Evolutionary conservation across 768 basidiomycete species (phyloP).

Genomic region (Suillus cothurnatus): DNA sequence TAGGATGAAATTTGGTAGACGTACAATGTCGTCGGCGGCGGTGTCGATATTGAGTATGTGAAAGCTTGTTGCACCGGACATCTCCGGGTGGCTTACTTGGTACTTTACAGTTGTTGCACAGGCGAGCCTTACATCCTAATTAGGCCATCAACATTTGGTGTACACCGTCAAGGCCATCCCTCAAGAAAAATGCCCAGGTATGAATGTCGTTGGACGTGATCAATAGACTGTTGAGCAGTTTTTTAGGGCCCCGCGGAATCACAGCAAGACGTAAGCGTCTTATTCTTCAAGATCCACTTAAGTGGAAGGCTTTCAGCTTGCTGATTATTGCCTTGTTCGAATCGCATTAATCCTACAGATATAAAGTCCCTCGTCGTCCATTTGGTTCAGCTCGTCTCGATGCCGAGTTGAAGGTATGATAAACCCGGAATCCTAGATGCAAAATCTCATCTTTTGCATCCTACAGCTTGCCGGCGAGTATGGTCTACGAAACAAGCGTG

Average conservation of each 20-base stretch:
- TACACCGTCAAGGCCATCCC: slow-evolving; percentile 38
- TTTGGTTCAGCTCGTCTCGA: slow-evolving; percentile 98
- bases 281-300: slow-evolving; percentile 65
- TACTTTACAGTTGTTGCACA: slow-evolving; percentile 68
- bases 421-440: neutral
- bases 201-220: slow-evolving; percentile 28
- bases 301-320: slow-evolving; percentile 67
- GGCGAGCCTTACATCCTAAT: slow-evolving; percentile 39
- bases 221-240: slow-evolving; percentile 35
- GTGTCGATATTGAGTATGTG: slow-evolving; percentile 48
- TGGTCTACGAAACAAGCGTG: slow-evolving; percentile 99
- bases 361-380: slow-evolving; percentile 98
- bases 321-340: slow-evolving; percentile 46
- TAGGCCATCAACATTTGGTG: slow-evolving; percentile 31
- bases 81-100: slow-evolving; percentile 64
- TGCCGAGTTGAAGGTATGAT: slow-evolving; percentile 92
- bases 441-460: slow-evolving; percentile 9
- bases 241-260: slow-evolving; percentile 85
- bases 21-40: slow-evolving; percentile 51
- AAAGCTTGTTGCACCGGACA: slow-evolving; percentile 42
- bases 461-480: slow-evolving; percentile 97
- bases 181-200: slow-evolving; percentile 89
- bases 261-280: slow-evolving; percentile 89
- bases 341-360: slow-evolving; percentile 67
- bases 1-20: slow-evolving; percentile 31